Conservation (phyloP, 75 land plant genomes). For the Selaginella moellendorffii region DNA sequence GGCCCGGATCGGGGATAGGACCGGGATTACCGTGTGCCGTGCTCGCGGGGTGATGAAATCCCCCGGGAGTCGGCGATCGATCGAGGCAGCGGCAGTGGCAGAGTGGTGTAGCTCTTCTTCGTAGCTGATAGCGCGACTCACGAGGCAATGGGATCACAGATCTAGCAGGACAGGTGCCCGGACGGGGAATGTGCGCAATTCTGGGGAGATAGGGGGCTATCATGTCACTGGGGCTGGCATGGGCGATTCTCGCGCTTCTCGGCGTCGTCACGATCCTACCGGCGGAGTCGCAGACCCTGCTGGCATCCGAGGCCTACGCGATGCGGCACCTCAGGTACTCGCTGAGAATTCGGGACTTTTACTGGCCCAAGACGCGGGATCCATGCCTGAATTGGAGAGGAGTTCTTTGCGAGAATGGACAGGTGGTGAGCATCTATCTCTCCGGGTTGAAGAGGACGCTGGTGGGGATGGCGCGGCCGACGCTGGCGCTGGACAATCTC, state of each 20-base stretch:
- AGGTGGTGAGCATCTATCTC: constrained; percentile 47
- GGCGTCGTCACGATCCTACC: not conserved
- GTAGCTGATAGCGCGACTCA: not conserved
- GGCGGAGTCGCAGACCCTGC: not conserved
- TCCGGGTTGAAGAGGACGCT: constrained; percentile 52
- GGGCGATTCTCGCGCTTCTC: not conserved
- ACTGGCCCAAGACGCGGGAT: constrained; percentile 67
- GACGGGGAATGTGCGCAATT: no score
- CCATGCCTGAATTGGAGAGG: constrained; percentile 73
- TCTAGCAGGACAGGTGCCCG: not conserved
- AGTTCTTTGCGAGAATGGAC: constrained; percentile 36
- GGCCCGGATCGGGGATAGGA: no score
- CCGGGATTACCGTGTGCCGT: no score
- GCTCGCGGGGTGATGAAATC: not conserved
- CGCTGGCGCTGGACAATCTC: constrained; percentile 45
- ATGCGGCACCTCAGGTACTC: constrained; percentile 32
- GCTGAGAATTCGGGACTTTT: constrained; percentile 45
- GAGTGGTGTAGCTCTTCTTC: no score
- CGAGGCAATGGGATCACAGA: not conserved
- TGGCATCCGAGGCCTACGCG: not conserved
- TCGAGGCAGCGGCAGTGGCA: no score
- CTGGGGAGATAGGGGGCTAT: no score
- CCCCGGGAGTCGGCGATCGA: not conserved
- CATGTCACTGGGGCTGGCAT: no score
- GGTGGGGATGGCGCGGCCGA: constrained; percentile 38